Evolutionary conservation across 768 basidiomycete species (phyloP).

Genomic region (Phlegmacium glaucopus): DNA sequence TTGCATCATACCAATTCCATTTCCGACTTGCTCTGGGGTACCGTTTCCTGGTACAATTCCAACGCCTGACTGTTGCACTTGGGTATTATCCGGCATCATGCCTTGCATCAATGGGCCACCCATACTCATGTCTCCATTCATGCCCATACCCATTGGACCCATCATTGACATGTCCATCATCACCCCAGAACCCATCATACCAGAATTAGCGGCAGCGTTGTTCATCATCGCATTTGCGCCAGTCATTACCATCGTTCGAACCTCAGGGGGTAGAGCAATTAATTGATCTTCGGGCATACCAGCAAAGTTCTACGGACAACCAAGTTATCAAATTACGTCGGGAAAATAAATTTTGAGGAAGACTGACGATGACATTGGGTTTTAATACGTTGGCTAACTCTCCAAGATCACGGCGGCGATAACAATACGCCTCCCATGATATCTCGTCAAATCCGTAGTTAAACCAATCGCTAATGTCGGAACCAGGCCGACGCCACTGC

Average conservation of each 20-base stretch:
- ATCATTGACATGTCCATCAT: constrained; percentile 84
- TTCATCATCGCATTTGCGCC: constrained; percentile 78
- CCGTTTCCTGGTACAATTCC: constrained; percentile 37
- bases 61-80: constrained; percentile 31
- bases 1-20: constrained; percentile 43
- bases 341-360: background rate
- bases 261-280: constrained; percentile 71
- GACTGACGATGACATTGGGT: constrained; percentile 74
- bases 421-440: constrained; percentile 91
- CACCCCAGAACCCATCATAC: constrained; percentile 60
- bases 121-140: constrained; percentile 69
- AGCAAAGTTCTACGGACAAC: constrained; percentile 59
- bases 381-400: constrained; percentile 80
- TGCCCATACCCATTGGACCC: constrained; percentile 60
- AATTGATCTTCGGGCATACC: constrained; percentile 83
- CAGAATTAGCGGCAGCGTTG: constrained; percentile 47
- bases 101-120: constrained; percentile 55
- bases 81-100: constrained; percentile 40
- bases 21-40: constrained; percentile 39
- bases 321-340: constrained; percentile 7
- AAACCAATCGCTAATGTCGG: constrained; percentile 96
- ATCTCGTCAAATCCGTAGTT: constrained; percentile 99
- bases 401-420: constrained; percentile 76
- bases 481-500: constrained; percentile 88
- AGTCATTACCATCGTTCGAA: constrained; percentile 86